Percentiles rank a stretch among this genome's conserved stretches.
These are phyloP conservation scores for Neovahlkampfia damariscottae DNA, from an alignment of 78 protist genomes.

Conservation along the genomic window DNA sequence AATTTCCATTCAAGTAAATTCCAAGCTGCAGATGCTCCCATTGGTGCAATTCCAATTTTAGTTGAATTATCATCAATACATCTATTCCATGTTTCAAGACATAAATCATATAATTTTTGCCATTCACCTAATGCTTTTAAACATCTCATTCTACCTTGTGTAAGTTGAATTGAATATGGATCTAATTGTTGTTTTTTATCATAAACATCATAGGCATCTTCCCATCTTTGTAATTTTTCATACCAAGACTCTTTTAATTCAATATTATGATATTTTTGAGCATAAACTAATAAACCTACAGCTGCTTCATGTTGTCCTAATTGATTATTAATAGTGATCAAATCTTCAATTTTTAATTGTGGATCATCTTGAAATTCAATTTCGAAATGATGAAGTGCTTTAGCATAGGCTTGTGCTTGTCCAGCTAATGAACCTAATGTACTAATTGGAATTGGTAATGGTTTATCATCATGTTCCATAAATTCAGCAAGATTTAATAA, in stretches of 20 bases:
- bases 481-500: slow-evolving; percentile 92
- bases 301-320: slow-evolving; percentile 93
- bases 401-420: slow-evolving; percentile 90
- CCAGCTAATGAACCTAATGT: slow-evolving; percentile 76
- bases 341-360: slow-evolving; percentile 53
- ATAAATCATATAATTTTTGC: slow-evolving; percentile 39
- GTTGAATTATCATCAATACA: neutral
- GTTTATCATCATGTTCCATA: slow-evolving; percentile 68
- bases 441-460: slow-evolving; percentile 35
- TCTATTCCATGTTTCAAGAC: neutral
- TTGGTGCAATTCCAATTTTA: slow-evolving; percentile 50
- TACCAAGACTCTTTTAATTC: slow-evolving; percentile 70
- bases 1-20: slow-evolving; percentile 54
- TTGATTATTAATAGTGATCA: slow-evolving; percentile 81
- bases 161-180: slow-evolving; percentile 8
- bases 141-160: slow-evolving; percentile 83
- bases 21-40: slow-evolving; percentile 85
- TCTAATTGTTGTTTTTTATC: slow-evolving; percentile 49
- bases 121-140: slow-evolving; percentile 83
- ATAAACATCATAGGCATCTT: slow-evolving; percentile 73
- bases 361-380: neutral
- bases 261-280: slow-evolving; percentile 16
- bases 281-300: slow-evolving; percentile 50
- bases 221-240: slow-evolving; percentile 92
- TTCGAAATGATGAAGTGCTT: slow-evolving; percentile 87